Base-by-base conservation (phyloP, 768 basidiomycete species). In the Kwoniella heveanensis region DNA sequence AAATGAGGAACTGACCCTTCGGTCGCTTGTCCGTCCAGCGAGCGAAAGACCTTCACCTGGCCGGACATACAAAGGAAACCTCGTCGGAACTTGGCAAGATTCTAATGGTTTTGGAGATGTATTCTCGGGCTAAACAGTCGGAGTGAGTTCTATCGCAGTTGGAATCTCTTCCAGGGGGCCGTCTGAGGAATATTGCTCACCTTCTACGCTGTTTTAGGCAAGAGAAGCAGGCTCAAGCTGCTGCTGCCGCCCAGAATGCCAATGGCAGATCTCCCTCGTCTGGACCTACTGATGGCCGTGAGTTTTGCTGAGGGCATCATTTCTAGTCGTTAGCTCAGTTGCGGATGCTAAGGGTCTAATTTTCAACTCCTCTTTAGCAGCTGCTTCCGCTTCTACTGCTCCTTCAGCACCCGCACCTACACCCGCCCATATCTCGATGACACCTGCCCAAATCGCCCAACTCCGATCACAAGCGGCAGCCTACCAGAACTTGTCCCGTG, bases 361-460 rank as follows among this genome's bases (percentile, higher is more conserved):
- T n/a, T n/a, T n/a, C n/a, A n/a, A n/a, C n/a, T 25, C 13, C 7
- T 2, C 10, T 60, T 2, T 27, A 24, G 13, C 2, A n/a, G 19
- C 46, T 22, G 46, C 29, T 17, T 27, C 56, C 36, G 17, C 47
- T 32, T 15, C 57, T 5, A 49, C 62, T 12, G 29, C 62, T 3
- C 32, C 61, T 1, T 22, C 66, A 47, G 54, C 60, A 7, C 57
- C 46, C 2, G 30, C 56, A 26, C 58, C 62, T 1, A 22, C 55
- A 24, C 29, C 57, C 10, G 54, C 69, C 26, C 66, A 69, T 22
- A 53, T 71, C 12, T 60, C 75, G 6, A 80, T 80, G 79, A 78
- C 76, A 8, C 75, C 79, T 24, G 68, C 66, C 17, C 80, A 81
- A 64, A 77, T 80, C 36, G 76, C 74, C 5, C 78, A 80, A 57